Percentiles rank a stretch among this genome's conserved stretches.
Evolutionary conservation across 768 basidiomycete species (phyloP).

Genomic region (Lentinula detonsa): DNA sequence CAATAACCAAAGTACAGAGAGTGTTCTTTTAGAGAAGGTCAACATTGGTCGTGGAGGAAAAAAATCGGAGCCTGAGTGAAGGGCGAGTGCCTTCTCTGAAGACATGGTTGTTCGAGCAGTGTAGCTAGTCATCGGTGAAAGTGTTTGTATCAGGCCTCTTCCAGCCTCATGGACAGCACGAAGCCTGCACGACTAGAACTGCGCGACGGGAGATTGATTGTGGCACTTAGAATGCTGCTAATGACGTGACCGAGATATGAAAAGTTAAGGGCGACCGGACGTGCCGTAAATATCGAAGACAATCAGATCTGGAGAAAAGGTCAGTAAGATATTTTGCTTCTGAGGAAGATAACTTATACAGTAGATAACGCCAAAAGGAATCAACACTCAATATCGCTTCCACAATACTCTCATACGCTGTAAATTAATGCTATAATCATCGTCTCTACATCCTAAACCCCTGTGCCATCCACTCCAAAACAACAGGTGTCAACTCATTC

Average conservation of each 20-base stretch:
- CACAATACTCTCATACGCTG: too few relatives aligned
- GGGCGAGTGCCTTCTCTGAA: neutral
- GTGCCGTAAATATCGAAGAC: too few relatives aligned
- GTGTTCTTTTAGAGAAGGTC: neutral
- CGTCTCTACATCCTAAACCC: neutral
- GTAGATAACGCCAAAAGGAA: too few relatives aligned
- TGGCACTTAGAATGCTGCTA: too few relatives aligned
- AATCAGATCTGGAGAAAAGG: too few relatives aligned
- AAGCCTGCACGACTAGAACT: neutral
- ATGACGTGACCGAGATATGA: too few relatives aligned
- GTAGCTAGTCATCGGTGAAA: neutral
- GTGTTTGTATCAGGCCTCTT: neutral
- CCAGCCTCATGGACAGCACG: conserved; percentile 2
- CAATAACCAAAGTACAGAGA: neutral
- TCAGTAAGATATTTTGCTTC: too few relatives aligned
- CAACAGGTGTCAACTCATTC: neutral
- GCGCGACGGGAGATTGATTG: too few relatives aligned
- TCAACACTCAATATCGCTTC: too few relatives aligned
- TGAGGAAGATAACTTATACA: too few relatives aligned
- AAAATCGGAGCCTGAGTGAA: neutral
- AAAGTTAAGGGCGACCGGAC: too few relatives aligned
- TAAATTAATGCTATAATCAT: too few relatives aligned
- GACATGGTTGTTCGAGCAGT: neutral
- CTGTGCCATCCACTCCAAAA: neutral
- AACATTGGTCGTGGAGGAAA: neutral